Evolutionary conservation across 129 eudicot species (phyloP).

Genomic region (Deinandra increscens): DNA sequence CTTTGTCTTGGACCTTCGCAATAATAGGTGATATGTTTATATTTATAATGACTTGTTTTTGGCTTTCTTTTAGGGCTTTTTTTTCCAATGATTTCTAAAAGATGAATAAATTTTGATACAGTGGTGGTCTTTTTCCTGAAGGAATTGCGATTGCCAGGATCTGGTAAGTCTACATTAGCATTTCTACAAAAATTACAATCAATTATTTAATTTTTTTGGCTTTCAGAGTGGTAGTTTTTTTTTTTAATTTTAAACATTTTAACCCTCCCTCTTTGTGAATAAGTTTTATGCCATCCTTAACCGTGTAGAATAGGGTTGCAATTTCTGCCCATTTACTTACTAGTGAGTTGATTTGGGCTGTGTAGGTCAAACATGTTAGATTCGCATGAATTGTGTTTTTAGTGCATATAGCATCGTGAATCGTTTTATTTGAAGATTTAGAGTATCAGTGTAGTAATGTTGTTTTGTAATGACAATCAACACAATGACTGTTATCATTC

Average conservation of each 20-base stretch:
- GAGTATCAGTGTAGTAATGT: not conserved
- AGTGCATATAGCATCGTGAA: not conserved
- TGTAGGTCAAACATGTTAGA: not conserved
- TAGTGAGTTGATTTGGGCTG: not conserved
- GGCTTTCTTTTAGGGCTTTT: slow-evolving; percentile 5
- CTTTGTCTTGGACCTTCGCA: slow-evolving; percentile 92
- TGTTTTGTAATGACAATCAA: not conserved
- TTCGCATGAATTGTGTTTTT: not conserved
- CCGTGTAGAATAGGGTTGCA: not conserved
- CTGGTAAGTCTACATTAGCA: slow-evolving; percentile 53
- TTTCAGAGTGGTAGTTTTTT: not conserved
- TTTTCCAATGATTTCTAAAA: slow-evolving; percentile 11
- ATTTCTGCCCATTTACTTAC: not conserved
- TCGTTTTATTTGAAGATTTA: not conserved
- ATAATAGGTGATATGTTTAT: slow-evolving; percentile 68
- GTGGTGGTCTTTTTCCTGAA: slow-evolving; percentile 99
- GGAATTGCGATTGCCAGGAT: slow-evolving; percentile 93
- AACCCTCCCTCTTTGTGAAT: not conserved
- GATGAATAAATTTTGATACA: slow-evolving; percentile 39
- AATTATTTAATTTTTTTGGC: not conserved
- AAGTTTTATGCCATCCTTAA: not conserved
- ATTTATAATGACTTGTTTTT: not conserved
- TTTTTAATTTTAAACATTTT: not conserved
- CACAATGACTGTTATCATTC: not conserved
- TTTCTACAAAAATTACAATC: not conserved